A percentile compares a stretch with the other conserved stretches of the same genome.
These are phyloP conservation scores for Baorangia bicolor DNA, from an alignment of 768 basidiomycete species.

Conservation along the genomic window DNA sequence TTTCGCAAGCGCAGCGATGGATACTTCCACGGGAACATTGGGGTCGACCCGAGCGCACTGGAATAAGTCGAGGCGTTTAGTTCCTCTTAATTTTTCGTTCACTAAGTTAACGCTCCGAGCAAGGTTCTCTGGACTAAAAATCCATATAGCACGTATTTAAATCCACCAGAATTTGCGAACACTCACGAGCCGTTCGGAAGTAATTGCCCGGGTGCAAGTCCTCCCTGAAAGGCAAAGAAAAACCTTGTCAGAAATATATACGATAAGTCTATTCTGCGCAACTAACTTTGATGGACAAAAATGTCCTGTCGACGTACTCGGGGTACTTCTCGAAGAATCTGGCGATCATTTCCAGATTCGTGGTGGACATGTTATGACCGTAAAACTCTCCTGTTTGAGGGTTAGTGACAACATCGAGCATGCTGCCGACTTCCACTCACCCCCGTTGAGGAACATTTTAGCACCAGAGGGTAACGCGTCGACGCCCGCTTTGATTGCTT, in stretches of 20 bases:
- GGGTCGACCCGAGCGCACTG: conserved; percentile 51
- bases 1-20: conserved; percentile 40
- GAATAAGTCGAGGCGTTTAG: conserved; percentile 61
- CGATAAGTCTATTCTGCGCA: background rate
- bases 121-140: conserved; percentile 38
- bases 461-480: conserved; percentile 42
- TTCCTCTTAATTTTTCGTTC: conserved; percentile 46
- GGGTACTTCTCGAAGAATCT: conserved; percentile 46
- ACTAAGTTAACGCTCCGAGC: conserved; percentile 45
- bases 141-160: background rate
- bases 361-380: conserved; percentile 37
- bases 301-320: conserved; percentile 33
- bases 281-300: conserved; percentile 36
- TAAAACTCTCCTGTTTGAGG: conserved; percentile 53
- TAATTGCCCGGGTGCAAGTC: background rate
- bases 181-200: conserved; percentile 33
- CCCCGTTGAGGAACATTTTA: conserved; percentile 53
- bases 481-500: conserved; percentile 42
- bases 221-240: conserved; percentile 29
- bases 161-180: background rate
- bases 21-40: conserved; percentile 45
- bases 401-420: background rate
- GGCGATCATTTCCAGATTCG: conserved; percentile 49
- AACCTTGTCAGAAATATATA: background rate
- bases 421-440: conserved; percentile 24